phyloP scores from a whole-genome alignment of 1,284 basidiomycete species.

The Sutorius eximius region DNA sequence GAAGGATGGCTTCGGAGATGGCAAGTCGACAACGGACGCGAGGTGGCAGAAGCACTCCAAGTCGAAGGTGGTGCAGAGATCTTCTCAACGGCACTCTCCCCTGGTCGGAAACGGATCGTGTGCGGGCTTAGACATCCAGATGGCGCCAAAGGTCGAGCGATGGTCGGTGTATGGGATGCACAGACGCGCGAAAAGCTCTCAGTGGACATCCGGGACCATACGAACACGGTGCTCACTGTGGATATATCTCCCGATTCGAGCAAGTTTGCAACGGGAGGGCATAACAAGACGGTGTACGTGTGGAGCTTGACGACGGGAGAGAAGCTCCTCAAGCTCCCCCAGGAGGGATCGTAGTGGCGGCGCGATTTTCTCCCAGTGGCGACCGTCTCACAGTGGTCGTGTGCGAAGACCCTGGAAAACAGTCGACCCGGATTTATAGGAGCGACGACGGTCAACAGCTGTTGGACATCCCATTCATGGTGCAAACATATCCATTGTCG shows the following conservation, averaged over 20 bases:
- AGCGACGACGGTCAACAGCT: background rate
- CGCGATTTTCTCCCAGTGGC: background rate
- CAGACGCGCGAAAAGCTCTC: background rate
- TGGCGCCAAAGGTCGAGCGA: too few species aligned
- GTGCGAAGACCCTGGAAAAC: background rate
- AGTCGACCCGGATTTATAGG: background rate
- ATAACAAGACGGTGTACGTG: background rate
- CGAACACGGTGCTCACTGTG: background rate
- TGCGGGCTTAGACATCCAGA: background rate
- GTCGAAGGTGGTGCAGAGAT: background rate
- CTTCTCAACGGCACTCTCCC: background rate
- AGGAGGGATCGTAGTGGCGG: background rate
- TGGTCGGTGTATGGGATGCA: background rate
- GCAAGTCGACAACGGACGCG: constrained; percentile 1
- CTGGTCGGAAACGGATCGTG: background rate
- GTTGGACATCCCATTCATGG: background rate
- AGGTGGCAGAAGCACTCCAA: background rate
- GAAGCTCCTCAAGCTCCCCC: background rate
- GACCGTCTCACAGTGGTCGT: background rate
- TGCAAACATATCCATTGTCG: background rate
- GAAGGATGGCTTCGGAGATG: background rate
- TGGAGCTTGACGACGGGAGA: background rate
- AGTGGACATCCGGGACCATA: background rate
- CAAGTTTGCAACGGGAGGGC: background rate
- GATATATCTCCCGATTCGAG: background rate